Base-by-base conservation (phyloP, 192 early-diverging fungal genomes). In the Backusella tarrabulga region DNA sequence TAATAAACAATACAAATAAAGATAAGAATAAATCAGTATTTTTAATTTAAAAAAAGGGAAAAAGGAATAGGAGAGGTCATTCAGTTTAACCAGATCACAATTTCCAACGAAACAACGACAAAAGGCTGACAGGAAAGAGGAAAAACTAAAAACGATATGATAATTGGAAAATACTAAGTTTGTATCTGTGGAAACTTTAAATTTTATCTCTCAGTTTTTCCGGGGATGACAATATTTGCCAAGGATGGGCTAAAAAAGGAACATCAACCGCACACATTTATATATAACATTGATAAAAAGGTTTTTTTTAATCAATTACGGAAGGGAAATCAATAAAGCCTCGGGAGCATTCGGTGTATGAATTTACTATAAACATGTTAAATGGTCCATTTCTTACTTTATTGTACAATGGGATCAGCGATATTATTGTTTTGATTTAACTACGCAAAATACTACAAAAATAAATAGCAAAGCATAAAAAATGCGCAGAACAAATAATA, bases 21-120 rank as follows among this genome's bases (percentile, higher is more conserved):
- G 6, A n/a, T 21, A 21, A 56, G 14, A 26, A 23, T 63, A 63
- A 14, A 12, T 12, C 4, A 4, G 12, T 29, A 29, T 60, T 60
- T 60, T 60, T 60, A 63, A 44, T 44, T 44, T 17, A 17, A 63
- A 29, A 23, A 29, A 63, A 63, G 12, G 54, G 23, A 29, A 63
- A 63, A 63, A 63, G 56, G 56, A 63, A 63, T 63, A 63, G 56
- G 56, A 63, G 56, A 63, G 11, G 26, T 6, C 56, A 29, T 63
- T 63, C 56, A 63, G 56, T 63, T 63, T 63, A 63, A 63, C 56
- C 23, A 63, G 56, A 63, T 63, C 56, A 63, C 56, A 63, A 63
- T 63, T 63, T 63, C 23, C 21, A 63, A 63, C 56, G 23, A 29
- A 8, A 63, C 23, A 29, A 5, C 11, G 23, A 63, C 23, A 63